phyloP scores from a whole-genome alignment of 371 early-diverging fungal genomes.

The Dinochytrium kinnereticum region DNA sequence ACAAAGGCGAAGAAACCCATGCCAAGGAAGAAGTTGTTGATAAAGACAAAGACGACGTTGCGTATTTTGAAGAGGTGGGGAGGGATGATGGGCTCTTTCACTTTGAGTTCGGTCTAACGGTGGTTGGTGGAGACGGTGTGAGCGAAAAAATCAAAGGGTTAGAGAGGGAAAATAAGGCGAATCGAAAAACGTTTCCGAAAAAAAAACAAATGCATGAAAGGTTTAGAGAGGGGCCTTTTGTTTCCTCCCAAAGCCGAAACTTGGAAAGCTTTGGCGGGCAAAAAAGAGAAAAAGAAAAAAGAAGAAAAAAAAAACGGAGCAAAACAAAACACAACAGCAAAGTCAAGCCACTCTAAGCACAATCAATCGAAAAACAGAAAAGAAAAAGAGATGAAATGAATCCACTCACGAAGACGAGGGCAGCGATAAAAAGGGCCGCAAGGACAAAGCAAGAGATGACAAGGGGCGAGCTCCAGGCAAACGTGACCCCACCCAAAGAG shows the following conservation, averaged over 20 bases:
- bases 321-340: background rate
- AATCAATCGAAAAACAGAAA: background rate
- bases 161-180: background rate
- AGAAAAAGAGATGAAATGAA: background rate
- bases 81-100: conserved; percentile 43
- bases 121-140: background rate
- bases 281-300: background rate
- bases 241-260: too few relatives aligned
- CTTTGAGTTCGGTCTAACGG: conserved; percentile 21
- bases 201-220: background rate
- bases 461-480: conserved; percentile 32
- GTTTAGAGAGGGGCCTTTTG: too few relatives aligned
- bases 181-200: background rate
- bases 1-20: conserved; percentile 4
- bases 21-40: background rate
- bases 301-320: background rate
- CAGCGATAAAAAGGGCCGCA: conserved; percentile 24
- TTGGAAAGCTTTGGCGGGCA: background rate
- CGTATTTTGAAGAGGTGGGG: conserved; percentile 28
- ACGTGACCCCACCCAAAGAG: conserved; percentile 27
- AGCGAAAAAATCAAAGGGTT: background rate
- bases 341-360: background rate
- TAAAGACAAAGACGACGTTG: conserved; percentile 16
- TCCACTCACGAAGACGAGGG: conserved; percentile 31
- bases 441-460: conserved; percentile 34